Percentiles rank a stretch among this genome's conserved stretches.
Evolutionary conservation across 2,329 filamentous ascomycete genomes (phyloP).

Genomic region (Colletotrichum sp.): DNA sequence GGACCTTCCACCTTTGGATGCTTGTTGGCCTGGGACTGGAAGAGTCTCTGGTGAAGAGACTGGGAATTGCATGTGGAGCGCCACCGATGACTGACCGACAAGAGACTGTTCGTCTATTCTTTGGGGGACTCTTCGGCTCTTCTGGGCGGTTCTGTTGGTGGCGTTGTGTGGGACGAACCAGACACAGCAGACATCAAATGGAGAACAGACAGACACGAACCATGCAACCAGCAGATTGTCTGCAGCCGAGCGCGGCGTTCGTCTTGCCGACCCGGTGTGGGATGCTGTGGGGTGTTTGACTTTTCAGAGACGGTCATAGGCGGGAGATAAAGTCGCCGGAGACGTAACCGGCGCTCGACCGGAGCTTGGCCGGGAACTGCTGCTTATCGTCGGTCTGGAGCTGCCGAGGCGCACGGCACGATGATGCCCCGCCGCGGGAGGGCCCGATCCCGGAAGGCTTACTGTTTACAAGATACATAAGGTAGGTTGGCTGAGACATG

Average conservation of each 20-base stretch:
- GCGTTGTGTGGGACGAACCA: neutral
- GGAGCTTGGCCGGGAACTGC: slow-evolving; percentile 7
- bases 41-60: neutral
- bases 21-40: neutral
- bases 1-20: slow-evolving; percentile 1
- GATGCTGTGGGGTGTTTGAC: neutral
- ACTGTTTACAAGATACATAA: neutral
- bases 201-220: neutral
- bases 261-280: slow-evolving; percentile 4
- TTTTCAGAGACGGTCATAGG: neutral
- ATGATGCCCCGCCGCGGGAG: slow-evolving; percentile 6
- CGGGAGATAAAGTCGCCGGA: neutral
- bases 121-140: neutral
- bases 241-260: slow-evolving; percentile 16
- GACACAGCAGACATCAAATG: neutral
- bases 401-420: neutral
- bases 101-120: neutral
- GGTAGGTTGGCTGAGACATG: neutral
- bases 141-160: neutral
- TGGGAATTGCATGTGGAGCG: neutral
- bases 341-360: neutral
- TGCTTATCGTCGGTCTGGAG: slow-evolving; percentile 3
- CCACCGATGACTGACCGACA: neutral
- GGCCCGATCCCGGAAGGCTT: neutral
- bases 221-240: neutral